Evolutionary conservation across 2,329 filamentous ascomycete species (phyloP).

Genomic region (Cytospora schulzeri): DNA sequence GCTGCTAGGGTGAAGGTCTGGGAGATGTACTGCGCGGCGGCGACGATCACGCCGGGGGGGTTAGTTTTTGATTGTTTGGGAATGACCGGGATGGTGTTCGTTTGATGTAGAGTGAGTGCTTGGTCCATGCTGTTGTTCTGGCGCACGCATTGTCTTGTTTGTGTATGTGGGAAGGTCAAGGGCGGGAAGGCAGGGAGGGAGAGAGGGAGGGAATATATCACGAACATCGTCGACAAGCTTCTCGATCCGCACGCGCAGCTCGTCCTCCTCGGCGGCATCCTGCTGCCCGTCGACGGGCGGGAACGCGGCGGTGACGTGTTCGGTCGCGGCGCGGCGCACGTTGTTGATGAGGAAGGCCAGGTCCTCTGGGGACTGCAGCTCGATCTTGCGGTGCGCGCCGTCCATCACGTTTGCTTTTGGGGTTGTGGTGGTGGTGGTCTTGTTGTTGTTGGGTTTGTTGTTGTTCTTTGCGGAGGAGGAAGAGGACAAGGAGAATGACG

Average conservation of each 20-base stretch:
- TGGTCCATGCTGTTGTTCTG: no score
- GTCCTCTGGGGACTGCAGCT: slow-evolving; percentile 76
- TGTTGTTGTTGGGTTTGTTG: slow-evolving; percentile 1
- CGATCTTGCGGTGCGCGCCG: slow-evolving; percentile 69
- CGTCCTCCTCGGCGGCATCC: slow-evolving; percentile 50
- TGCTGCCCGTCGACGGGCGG: slow-evolving; percentile 58
- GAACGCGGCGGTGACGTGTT: slow-evolving; percentile 68
- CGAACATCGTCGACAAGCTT: slow-evolving; percentile 60
- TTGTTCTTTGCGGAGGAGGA: slow-evolving; percentile 4
- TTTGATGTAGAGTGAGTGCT: no score
- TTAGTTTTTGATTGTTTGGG: not conserved
- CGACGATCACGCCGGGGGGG: no score
- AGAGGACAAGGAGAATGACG: not conserved
- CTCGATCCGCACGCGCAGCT: slow-evolving; percentile 61
- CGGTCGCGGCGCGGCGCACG: slow-evolving; percentile 67
- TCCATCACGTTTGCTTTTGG: slow-evolving; percentile 34
- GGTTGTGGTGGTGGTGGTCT: slow-evolving; percentile 5
- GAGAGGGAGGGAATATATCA: slow-evolving; percentile 2
- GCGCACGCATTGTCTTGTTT: no score
- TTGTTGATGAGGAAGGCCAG: slow-evolving; percentile 70
- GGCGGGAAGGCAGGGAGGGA: not conserved
- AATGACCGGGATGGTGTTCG: not conserved
- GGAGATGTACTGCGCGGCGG: slow-evolving; percentile 56
- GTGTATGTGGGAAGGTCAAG: no score
- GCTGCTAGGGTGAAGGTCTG: slow-evolving; percentile 61